Base-by-base conservation (phyloP, 306 rosid genomes). In the Lathyrus aphaca region DNA sequence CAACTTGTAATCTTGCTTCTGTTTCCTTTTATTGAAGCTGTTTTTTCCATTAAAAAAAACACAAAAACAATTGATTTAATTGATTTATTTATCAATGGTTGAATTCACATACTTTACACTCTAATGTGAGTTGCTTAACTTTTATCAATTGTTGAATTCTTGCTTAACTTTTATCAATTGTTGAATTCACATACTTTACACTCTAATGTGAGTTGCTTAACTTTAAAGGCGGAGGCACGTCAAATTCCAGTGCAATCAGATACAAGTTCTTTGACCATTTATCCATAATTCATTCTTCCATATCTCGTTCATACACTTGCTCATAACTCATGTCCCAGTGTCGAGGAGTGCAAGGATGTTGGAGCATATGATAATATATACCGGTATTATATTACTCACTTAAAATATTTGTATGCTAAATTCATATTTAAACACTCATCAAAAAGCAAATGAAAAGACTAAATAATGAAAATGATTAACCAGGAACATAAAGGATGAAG, bases 281-380 rank as follows among this genome's bases (percentile, higher is more conserved):
- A 84, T 77, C 97, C 99, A 37, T 97, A 91, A 77, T 79, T 79
- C 86, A 87, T 95, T 73, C 79, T 95, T 48, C 91, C 96, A 35
- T 85, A 83, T 82, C 72, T 95, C 74, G 89, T 95, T 78, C 96
- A 91, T 77, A 81, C 75, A 17, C 88, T 95, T 82, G 97, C 99
- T 74, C 96, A 91, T 80, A 87, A 82, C 82, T 82, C 87, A 63
- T 91, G 99, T 69, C 97, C 99, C 56, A 73, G 86, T 62, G 73
- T 89, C 77, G 99, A 91, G 51, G 96, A 87, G 53, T 89, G 91
- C 89, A 91, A 86, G 88, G 96, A 89, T 74, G 86, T 84, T 75
- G 84, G 84, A 77, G 88, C 87, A 64, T 95, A 81, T 77, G 96
- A 91, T 75, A 75, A 51, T 53, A 67, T 86, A 77, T 95, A 91